Percentiles rank a stretch among this genome's conserved stretches.
Conservation (phyloP, 148 eudicot species). For the Simmondsia chinensis region DNA sequence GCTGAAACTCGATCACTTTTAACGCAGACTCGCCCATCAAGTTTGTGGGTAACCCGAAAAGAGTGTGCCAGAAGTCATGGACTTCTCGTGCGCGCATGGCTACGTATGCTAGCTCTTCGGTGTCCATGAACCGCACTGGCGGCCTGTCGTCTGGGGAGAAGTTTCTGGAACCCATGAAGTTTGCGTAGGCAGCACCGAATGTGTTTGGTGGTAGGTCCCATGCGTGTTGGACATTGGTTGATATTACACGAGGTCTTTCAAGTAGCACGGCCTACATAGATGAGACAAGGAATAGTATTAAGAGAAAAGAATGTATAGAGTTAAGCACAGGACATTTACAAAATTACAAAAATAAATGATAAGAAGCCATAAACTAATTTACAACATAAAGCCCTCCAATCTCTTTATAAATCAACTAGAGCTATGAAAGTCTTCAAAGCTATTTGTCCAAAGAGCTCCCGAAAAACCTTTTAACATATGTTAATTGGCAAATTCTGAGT, state of each 20-base stretch:
- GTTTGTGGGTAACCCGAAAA: conserved; percentile 88
- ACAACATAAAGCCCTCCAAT: no score
- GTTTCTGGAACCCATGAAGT: conserved; percentile 90
- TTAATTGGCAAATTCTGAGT: no score
- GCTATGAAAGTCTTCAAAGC: no score
- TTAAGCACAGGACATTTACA: no score
- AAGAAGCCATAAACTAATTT: no score
- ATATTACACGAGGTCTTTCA: conserved; percentile 83
- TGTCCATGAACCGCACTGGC: conserved; percentile 85
- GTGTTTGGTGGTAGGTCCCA: conserved; percentile 94
- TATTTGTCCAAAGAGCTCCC: no score
- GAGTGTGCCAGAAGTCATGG: conserved; percentile 97
- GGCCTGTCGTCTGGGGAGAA: conserved; percentile 93
- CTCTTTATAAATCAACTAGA: no score
- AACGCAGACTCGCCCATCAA: conserved; percentile 88
- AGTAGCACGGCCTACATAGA: conserved; percentile 64
- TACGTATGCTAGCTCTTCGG: conserved; percentile 76
- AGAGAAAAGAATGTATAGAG: conserved; percentile 1
- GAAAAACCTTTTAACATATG: no score
- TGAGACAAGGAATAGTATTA: no score
- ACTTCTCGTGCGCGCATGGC: conserved; percentile 92
- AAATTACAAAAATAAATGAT: no score
- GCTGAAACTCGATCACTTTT: conserved; percentile 92
- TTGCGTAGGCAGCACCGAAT: conserved; percentile 91
- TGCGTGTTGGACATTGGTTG: conserved; percentile 63